Evolutionary conservation across 164 flowering plant genomes (phyloP), one percentile per base, ranked within the genome.

Genomic region (Magnolia officinalis): DNA sequence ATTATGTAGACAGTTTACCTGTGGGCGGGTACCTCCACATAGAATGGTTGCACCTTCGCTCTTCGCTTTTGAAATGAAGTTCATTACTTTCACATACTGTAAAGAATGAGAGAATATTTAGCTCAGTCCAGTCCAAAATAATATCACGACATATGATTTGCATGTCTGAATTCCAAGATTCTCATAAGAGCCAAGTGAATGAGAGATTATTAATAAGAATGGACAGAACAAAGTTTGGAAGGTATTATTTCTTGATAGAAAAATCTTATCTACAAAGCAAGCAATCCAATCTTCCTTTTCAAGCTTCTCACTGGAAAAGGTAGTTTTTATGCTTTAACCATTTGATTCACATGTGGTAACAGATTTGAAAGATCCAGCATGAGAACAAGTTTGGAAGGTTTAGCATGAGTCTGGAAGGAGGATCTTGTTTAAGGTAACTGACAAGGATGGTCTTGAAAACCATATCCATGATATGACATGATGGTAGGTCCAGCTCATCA

Each of bases 11-110:
- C 9, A 23, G 73, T 18, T 61, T 86, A 96, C 99, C 91, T 84
- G 79, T 18, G 99, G 98, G 67, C 97, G 94, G 50, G 61, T 67
- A 23, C 99, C 99, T 49, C 98, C 99, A 81, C 74, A 84, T 71
- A 90, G 82, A 81, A 96, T 88, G 16, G 92, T 94, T 66, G 98
- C 99, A 80, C 99, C 99, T 87, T 96, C 98, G 81, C 86, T 89
- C 85, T 87, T 91, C 26, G 99, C 98, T n/a, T 87, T 91, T 69
- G 97, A 84, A 79, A 94, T 84, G 77, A 90, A 86, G 79, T 92
- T 86, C 83, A 86, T 50, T 79, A 96, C 78, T 83, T 96, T 96
- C 85, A 91, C 92, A 79, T 96, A 92, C 99, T 96, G 91, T 71
- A 81, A 23, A 52, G 78, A 31, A 80, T 26, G 69, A 71, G 49